Evolutionary conservation across 2,329 filamentous ascomycete species (phyloP).

Genomic region (Neofusicoccum ribis): DNA sequence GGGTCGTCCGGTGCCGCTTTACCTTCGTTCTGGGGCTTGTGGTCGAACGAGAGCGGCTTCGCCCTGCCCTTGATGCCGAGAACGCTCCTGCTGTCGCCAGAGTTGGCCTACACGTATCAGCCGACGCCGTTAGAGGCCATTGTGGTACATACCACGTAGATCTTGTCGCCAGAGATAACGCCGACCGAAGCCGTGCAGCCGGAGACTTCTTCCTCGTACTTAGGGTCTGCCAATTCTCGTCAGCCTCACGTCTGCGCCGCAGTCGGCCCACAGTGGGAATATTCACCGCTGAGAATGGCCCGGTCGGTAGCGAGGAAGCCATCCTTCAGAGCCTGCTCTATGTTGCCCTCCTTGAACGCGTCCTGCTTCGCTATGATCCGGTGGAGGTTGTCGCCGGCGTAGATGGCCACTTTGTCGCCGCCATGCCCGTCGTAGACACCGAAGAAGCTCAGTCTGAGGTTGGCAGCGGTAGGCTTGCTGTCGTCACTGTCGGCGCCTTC

Average conservation of each 20-base stretch:
- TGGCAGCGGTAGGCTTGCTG: constrained; percentile 59
- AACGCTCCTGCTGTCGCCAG: constrained; percentile 92
- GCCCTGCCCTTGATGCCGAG: constrained; percentile 95
- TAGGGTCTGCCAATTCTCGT: constrained; percentile 67
- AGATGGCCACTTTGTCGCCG: constrained; percentile 92
- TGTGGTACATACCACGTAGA: constrained; percentile 78
- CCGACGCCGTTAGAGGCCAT: not conserved
- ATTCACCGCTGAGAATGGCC: constrained; percentile 87
- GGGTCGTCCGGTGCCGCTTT: constrained; percentile 25
- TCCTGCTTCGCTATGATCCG: constrained; percentile 95
- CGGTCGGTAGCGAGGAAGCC: constrained; percentile 94
- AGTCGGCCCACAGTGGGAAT: not conserved
- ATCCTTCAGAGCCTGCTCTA: constrained; percentile 95
- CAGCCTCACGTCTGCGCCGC: constrained; percentile 27
- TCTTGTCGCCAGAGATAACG: constrained; percentile 85
- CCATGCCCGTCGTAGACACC: constrained; percentile 98
- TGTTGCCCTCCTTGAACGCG: constrained; percentile 84
- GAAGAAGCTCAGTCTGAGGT: constrained; percentile 86
- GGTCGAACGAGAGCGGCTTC: constrained; percentile 97
- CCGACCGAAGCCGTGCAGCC: constrained; percentile 95
- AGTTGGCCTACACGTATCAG: constrained; percentile 71
- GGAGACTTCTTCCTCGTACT: constrained; percentile 96
- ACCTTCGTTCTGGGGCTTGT: constrained; percentile 99
- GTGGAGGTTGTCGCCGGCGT: constrained; percentile 89
- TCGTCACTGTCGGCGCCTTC: constrained; percentile 53